Evolutionary conservation across 768 basidiomycete genomes (phyloP).

Genomic region (Mycena filopes): DNA sequence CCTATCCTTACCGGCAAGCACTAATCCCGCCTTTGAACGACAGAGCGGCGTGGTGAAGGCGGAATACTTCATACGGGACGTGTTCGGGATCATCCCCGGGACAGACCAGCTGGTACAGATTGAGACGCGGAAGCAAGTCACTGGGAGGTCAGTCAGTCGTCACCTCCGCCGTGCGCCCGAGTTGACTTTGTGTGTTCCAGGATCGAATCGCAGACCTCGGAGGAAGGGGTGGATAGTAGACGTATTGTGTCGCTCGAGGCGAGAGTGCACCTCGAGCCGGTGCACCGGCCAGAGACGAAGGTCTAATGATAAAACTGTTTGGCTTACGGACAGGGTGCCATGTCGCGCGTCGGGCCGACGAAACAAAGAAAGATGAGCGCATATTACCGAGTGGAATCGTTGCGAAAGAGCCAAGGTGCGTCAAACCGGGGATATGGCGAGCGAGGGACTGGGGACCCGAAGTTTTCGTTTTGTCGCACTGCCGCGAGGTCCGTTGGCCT

Average conservation of each 20-base stretch:
- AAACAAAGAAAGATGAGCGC: too few species aligned
- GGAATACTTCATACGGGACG: constrained; percentile 19
- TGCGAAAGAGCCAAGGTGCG: too few species aligned
- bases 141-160: constrained; percentile 5
- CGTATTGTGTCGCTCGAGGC: constrained; percentile 15
- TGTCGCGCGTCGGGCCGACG: too few species aligned
- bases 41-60: constrained; percentile 20
- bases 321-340: too few species aligned
- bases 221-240: constrained; percentile 19
- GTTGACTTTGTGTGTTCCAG: constrained; percentile 8
- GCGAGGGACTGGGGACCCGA: too few species aligned
- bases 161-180: too few species aligned
- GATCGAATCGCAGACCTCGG: constrained; percentile 19
- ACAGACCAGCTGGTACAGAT: constrained; percentile 5
- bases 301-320: too few species aligned
- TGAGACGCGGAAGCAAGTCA: constrained; percentile 13
- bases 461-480: too few species aligned
- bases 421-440: too few species aligned
- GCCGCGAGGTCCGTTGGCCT: too few species aligned
- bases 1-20: not conserved
- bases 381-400: too few species aligned
- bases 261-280: constrained; percentile 6
- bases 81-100: constrained; percentile 11
- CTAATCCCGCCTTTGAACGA: not conserved
- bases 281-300: too few species aligned